Conservation (phyloP, 2,329 filamentous ascomycete genomes). For the Aspergillus flavus region DNA sequence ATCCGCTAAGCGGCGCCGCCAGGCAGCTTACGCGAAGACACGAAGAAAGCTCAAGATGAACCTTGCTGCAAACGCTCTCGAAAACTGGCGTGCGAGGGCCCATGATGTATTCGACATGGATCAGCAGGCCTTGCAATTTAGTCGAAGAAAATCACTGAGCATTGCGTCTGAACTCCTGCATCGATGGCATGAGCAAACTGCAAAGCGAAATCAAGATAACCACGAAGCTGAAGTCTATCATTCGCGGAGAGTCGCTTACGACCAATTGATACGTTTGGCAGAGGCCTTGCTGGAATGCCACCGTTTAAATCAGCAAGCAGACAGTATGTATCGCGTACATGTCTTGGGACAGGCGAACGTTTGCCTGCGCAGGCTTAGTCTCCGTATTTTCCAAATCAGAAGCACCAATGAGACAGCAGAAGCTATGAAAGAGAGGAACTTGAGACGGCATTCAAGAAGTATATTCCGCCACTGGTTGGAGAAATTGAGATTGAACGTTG, state of each 20-base stretch:
- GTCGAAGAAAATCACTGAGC: conserved; percentile 37
- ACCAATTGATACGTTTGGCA: conserved; percentile 41
- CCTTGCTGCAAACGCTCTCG: conserved; percentile 50
- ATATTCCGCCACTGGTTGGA: conserved; percentile 60
- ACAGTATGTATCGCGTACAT: conserved; percentile 49
- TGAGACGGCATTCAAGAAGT: conserved; percentile 57
- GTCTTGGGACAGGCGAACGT: conserved; percentile 50
- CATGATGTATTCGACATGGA: conserved; percentile 39
- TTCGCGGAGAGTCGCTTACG: conserved; percentile 41
- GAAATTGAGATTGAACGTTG: conserved; percentile 39
- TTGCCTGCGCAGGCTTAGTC: conserved; percentile 59
- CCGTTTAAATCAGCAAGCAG: conserved; percentile 48
- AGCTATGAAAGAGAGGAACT: conserved; percentile 55
- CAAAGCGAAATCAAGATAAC: conserved; percentile 36
- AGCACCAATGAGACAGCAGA: conserved; percentile 55
- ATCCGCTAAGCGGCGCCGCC: conserved; percentile 54
- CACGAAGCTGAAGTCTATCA: conserved; percentile 43
- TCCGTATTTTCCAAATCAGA: conserved; percentile 58
- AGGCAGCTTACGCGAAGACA: conserved; percentile 58
- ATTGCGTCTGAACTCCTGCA: conserved; percentile 41
- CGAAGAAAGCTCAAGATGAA: conserved; percentile 58
- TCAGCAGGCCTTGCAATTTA: conserved; percentile 40
- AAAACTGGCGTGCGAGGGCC: conserved; percentile 40
- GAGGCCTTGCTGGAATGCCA: conserved; percentile 36
- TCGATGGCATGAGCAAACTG: conserved; percentile 47